Conservation (phyloP, 257 asterid species). For the Solanum virginianum region DNA sequence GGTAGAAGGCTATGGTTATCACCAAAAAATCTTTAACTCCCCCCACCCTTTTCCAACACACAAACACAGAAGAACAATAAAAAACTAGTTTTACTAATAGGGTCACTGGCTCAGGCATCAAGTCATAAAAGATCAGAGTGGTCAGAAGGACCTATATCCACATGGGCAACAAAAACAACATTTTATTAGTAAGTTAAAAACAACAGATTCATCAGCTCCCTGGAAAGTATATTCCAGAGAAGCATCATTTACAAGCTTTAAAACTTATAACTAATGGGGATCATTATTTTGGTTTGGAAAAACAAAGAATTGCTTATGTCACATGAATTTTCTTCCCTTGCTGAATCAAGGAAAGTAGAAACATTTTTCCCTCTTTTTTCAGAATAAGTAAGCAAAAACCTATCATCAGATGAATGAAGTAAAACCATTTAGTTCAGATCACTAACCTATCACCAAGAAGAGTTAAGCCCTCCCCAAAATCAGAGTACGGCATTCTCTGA, state of each 20-base stretch:
- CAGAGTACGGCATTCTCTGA: conserved; percentile 34
- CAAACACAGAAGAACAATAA: neutral
- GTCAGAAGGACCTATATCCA: neutral
- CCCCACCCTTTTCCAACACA: neutral
- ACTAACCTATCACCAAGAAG: conserved; percentile 75
- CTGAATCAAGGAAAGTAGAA: neutral
- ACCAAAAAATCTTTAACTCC: neutral
- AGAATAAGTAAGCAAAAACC: neutral
- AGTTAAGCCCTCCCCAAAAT: conserved; percentile 96
- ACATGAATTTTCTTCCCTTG: neutral
- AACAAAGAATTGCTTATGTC: neutral
- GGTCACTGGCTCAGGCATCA: neutral
- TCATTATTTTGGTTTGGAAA: neutral
- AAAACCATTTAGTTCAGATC: neutral
- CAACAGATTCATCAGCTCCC: neutral
- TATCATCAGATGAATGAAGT: neutral
- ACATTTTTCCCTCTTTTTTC: neutral
- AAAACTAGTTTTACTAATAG: neutral
- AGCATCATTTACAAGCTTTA: neutral
- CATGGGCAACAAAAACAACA: neutral
- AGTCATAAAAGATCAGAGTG: neutral
- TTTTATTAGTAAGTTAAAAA: neutral
- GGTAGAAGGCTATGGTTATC: neutral
- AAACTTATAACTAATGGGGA: neutral
- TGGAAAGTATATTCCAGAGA: neutral